phyloP scores from a whole-genome alignment of 225 moss, liverwort and hornwort species.

The Straminergon stramineum region DNA sequence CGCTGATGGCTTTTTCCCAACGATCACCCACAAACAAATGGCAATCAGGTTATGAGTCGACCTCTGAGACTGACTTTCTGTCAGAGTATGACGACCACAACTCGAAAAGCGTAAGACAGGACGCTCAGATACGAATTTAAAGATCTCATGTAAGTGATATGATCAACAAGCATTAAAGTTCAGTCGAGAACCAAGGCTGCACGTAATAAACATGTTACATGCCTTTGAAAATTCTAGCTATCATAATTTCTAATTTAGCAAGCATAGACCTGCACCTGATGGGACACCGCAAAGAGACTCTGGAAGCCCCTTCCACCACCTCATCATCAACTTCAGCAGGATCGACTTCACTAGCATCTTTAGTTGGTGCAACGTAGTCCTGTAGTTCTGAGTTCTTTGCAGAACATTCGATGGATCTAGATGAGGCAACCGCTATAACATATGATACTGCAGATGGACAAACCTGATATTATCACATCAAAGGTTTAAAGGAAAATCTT shows the following conservation, averaged over 20 bases:
- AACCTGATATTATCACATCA: conserved; percentile 42
- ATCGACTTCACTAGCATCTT: conserved; percentile 7
- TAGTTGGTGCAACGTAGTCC: conserved; percentile 42
- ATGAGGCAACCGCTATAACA: conserved; percentile 36
- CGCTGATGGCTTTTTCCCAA: conserved; percentile 63
- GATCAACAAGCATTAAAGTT: neutral
- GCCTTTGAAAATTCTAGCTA: neutral
- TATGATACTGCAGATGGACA: conserved; percentile 45
- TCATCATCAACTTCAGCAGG: conserved; percentile 65
- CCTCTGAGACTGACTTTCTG: neutral
- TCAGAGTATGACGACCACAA: neutral
- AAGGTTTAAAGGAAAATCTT: conserved; percentile 7
- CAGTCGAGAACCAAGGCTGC: neutral
- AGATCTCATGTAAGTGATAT: neutral
- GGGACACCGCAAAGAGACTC: conserved; percentile 89
- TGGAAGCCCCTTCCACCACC: conserved; percentile 74
- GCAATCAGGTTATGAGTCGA: neutral
- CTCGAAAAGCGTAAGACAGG: neutral
- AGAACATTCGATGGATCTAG: conserved; percentile 11
- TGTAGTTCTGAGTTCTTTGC: conserved; percentile 25
- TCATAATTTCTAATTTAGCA: neutral
- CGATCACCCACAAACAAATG: neutral
- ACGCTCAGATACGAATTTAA: neutral
- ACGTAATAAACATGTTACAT: neutral
- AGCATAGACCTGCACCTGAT: conserved; percentile 52